phyloP scores from a whole-genome alignment of 495 filamentous ascomycete genomes.

The Neurospora sp. region DNA sequence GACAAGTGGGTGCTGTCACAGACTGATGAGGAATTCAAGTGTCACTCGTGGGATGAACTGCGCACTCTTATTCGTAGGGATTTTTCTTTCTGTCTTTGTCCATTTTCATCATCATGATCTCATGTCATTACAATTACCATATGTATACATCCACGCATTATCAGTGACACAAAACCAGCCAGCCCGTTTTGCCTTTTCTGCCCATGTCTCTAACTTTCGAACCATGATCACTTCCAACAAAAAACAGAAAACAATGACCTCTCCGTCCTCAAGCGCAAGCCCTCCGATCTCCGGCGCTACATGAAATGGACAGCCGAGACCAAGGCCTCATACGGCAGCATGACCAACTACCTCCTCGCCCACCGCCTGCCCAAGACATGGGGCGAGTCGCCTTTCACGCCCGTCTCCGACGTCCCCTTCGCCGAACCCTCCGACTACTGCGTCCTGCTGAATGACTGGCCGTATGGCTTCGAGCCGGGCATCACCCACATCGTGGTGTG shows the following conservation, averaged over 20 bases:
- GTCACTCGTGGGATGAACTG: conserved; percentile 62
- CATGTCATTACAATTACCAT: background rate
- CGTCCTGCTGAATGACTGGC: conserved; percentile 84
- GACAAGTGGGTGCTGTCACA: conserved; percentile 57
- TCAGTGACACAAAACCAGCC: background rate
- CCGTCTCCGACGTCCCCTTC: conserved; percentile 51
- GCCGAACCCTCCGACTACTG: conserved; percentile 59
- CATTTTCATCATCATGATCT: background rate
- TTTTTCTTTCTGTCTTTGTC: conserved; percentile 4
- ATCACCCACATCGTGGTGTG: conserved; percentile 68
- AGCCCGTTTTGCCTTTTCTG: background rate
- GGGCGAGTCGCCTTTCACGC: conserved; percentile 45
- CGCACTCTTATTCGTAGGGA: conserved; percentile 54
- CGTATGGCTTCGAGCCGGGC: conserved; percentile 63
- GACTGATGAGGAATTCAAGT: conserved; percentile 58
- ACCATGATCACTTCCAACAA: conserved; percentile 4
- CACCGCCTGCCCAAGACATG: conserved; percentile 57
- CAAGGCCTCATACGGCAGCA: conserved; percentile 62
- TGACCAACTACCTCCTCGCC: conserved; percentile 65
- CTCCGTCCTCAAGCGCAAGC: conserved; percentile 64
- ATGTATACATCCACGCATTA: background rate
- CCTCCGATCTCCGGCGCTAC: conserved; percentile 76
- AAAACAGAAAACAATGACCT: conserved; percentile 56
- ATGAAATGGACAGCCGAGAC: conserved; percentile 64
- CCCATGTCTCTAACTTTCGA: conserved; percentile 3